phyloP scores from a whole-genome alignment of 768 basidiomycete species.

The Gymnopilus junonius region DNA sequence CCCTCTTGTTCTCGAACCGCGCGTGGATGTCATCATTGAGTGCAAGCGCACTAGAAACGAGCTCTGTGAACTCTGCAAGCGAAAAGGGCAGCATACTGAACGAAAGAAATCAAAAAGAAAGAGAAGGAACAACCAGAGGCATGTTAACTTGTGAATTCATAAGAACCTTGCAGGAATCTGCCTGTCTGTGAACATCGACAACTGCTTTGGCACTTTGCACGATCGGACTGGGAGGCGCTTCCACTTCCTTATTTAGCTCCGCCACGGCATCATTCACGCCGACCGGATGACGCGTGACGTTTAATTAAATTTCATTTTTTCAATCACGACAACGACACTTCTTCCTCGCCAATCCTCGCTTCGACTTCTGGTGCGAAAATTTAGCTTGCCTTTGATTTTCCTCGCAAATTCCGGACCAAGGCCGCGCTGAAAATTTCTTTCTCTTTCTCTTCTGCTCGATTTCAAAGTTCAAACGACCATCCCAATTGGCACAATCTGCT shows the following conservation, averaged over 20 bases:
- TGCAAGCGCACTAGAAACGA: conserved; percentile 8
- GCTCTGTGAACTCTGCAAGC: conserved; percentile 11
- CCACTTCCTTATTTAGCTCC: background rate
- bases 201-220: background rate
- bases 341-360: conserved; percentile 1
- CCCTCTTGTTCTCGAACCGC: background rate
- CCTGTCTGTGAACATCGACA: background rate
- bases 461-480: too few relatives aligned
- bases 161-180: background rate
- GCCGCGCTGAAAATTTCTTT: background rate
- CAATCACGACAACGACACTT: background rate
- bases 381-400: background rate
- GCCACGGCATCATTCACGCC: background rate
- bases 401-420: background rate
- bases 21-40: background rate
- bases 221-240: background rate
- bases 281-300: background rate
- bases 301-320: background rate
- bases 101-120: background rate
- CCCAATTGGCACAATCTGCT: background rate
- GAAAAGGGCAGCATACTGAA: conserved; percentile 5
- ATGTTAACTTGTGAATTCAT: background rate
- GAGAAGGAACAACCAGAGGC: background rate
- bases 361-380: background rate
- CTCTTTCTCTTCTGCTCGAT: too few relatives aligned